Evolutionary conservation across 768 basidiomycete species (phyloP).

Genomic region (Russula sp.): DNA sequence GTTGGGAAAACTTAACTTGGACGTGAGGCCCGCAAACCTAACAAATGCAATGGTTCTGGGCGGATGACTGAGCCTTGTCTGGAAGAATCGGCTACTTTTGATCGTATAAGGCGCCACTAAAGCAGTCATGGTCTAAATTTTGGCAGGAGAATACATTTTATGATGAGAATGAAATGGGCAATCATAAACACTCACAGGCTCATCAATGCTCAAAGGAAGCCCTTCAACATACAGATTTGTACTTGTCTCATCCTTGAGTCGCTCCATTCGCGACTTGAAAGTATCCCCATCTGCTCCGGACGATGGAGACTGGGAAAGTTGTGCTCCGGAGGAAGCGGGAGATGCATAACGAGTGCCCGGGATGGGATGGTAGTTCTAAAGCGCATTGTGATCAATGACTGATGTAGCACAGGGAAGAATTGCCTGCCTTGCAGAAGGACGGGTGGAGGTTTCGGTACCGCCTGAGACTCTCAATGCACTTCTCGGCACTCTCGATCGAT

Average conservation of each 20-base stretch:
- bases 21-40: conserved; percentile 45
- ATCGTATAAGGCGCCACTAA: conserved; percentile 70
- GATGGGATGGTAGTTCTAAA: conserved; percentile 75
- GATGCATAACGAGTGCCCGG: conserved; percentile 65
- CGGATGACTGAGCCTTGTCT: conserved; percentile 71
- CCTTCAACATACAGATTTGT: conserved; percentile 85
- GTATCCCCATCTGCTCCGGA: conserved; percentile 34
- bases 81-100: conserved; percentile 75
- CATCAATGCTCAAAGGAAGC: conserved; percentile 68
- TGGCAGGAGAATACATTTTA: neutral
- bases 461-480: conserved; percentile 68
- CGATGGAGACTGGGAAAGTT: conserved; percentile 20
- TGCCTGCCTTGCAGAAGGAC: conserved; percentile 74
- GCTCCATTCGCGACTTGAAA: conserved; percentile 82
- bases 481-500: conserved; percentile 62
- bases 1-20: neutral
- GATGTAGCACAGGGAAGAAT: conserved; percentile 11
- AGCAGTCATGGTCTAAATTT: conserved; percentile 53
- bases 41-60: conserved; percentile 82
- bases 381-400: neutral
- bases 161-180: conserved; percentile 1
- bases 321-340: conserved; percentile 25
- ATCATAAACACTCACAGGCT: conserved; percentile 44
- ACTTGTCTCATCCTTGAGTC: conserved; percentile 58
- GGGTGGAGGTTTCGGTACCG: conserved; percentile 78